A percentile compares a stretch with the other conserved stretches of the same genome.
Conservation (phyloP, 1,139 yeast genomes). For the Kurtzmaniella quercitrusa region DNA sequence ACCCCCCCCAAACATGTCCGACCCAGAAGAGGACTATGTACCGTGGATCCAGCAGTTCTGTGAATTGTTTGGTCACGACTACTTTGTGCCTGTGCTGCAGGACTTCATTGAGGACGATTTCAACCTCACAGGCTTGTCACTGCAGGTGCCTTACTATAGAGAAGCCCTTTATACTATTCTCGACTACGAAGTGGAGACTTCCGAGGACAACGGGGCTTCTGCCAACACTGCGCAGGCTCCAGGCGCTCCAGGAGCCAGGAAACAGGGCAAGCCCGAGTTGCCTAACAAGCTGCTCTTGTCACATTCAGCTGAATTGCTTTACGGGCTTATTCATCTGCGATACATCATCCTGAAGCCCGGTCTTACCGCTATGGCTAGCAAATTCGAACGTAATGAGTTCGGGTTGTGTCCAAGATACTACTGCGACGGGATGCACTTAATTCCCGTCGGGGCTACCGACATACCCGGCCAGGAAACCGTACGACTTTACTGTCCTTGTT, state of each 20-base stretch:
- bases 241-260: constrained; percentile 9
- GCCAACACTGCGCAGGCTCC: constrained; percentile 8
- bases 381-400: constrained; percentile 83
- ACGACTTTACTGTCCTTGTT: constrained; percentile 88
- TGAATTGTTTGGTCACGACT: constrained; percentile 84
- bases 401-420: constrained; percentile 89
- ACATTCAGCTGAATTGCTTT: constrained; percentile 85
- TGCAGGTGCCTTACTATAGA: constrained; percentile 84
- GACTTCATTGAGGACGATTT: constrained; percentile 96
- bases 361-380: constrained; percentile 90
- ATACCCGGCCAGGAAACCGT: constrained; percentile 91
- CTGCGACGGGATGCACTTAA: constrained; percentile 87
- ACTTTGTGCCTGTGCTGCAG: constrained; percentile 86
- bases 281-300: constrained; percentile 75
- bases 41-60: constrained; percentile 93
- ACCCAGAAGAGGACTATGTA: constrained; percentile 56
- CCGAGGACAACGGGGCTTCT: constrained; percentile 31
- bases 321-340: constrained; percentile 92
- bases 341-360: constrained; percentile 89
- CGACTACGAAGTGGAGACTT: constrained; percentile 76
- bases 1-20: constrained; percentile 27
- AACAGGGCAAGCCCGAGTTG: constrained; percentile 27
- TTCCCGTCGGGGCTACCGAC: constrained; percentile 92
- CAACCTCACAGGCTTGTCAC: constrained; percentile 83
- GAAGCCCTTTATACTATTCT: constrained; percentile 89